phyloP scores from a whole-genome alignment of 805 yeast genomes.

The Candida saitoana region DNA sequence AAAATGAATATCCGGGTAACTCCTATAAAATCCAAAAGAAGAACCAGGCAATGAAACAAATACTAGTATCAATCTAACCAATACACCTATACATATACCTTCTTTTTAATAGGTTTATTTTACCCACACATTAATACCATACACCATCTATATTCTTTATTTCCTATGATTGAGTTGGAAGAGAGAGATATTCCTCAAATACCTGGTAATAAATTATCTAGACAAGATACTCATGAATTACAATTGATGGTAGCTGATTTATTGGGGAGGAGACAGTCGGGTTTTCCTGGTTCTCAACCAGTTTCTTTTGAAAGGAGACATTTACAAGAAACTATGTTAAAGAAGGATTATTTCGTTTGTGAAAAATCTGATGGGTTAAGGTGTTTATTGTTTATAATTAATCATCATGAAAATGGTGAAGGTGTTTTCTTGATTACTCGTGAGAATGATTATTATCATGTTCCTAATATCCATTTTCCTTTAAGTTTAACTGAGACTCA shows the following conservation, averaged over 20 bases:
- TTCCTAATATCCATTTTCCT: slow-evolving; percentile 86
- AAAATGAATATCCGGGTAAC: background rate
- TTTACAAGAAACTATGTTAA: slow-evolving; percentile 54
- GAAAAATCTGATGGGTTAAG: slow-evolving; percentile 94
- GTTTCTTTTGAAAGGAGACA: slow-evolving; percentile 81
- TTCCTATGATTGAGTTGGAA: slow-evolving; percentile 31
- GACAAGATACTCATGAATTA: slow-evolving; percentile 63
- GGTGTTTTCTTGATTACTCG: slow-evolving; percentile 87
- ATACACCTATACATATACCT: too few relatives aligned
- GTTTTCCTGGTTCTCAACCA: slow-evolving; percentile 94
- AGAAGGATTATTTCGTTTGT: slow-evolving; percentile 86
- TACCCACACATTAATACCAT: too few relatives aligned
- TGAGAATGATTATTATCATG: slow-evolving; percentile 77
- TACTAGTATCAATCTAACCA: too few relatives aligned
- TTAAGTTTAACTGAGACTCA: slow-evolving; percentile 35
- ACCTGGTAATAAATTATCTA: slow-evolving; percentile 80
- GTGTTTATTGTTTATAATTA: slow-evolving; percentile 66
- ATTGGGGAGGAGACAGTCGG: slow-evolving; percentile 49
- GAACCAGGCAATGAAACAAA: too few relatives aligned
- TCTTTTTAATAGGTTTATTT: too few relatives aligned
- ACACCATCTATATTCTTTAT: too few relatives aligned
- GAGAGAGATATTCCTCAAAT: slow-evolving; percentile 70
- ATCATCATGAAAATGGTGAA: slow-evolving; percentile 73
- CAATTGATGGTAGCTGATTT: slow-evolving; percentile 64
- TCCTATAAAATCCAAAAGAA: too few relatives aligned